phyloP scores from a whole-genome alignment of 192 early-diverging fungal genomes.

The Linnemannia hyalina region DNA sequence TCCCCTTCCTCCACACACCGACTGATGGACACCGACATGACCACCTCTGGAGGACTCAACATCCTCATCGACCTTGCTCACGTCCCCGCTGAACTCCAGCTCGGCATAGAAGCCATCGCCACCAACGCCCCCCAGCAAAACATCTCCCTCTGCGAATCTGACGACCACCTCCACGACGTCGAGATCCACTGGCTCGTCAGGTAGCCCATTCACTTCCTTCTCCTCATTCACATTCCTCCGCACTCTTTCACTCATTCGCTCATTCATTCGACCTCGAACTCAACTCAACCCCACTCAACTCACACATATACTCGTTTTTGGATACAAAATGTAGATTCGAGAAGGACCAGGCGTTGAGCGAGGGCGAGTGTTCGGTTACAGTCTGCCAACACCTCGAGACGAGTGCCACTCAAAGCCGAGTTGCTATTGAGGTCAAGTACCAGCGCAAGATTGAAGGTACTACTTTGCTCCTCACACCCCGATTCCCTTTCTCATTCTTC shows the following conservation, averaged over 20 bases:
- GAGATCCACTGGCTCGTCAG: slow-evolving; percentile 54
- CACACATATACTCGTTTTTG: not conserved
- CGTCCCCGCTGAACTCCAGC: slow-evolving; percentile 41
- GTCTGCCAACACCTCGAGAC: slow-evolving; percentile 28
- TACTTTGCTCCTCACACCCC: not conserved
- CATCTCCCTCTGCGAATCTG: slow-evolving; percentile 38
- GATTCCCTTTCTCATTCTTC: not conserved
- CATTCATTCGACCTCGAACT: not conserved
- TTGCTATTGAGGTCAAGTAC: slow-evolving; percentile 68
- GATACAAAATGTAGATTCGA: slow-evolving; percentile 27
- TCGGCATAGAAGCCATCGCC: slow-evolving; percentile 43
- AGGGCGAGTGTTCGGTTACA: slow-evolving; percentile 48
- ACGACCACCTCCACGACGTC: slow-evolving; percentile 46
- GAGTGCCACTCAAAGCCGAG: slow-evolving; percentile 46
- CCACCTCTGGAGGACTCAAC: slow-evolving; percentile 47
- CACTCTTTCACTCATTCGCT: no score
- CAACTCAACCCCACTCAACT: not conserved
- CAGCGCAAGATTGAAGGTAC: slow-evolving; percentile 78
- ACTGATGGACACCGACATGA: slow-evolving; percentile 53
- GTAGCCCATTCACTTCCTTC: slow-evolving; percentile 5
- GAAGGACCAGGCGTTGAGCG: slow-evolving; percentile 21
- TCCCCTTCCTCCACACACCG: not conserved
- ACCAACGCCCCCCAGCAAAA: slow-evolving; percentile 31
- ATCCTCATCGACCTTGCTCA: slow-evolving; percentile 46
- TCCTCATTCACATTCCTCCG: not conserved